Evolutionary conservation across 2,329 filamentous ascomycete genomes (phyloP).

Genomic region (Metarhizium robertsii): DNA sequence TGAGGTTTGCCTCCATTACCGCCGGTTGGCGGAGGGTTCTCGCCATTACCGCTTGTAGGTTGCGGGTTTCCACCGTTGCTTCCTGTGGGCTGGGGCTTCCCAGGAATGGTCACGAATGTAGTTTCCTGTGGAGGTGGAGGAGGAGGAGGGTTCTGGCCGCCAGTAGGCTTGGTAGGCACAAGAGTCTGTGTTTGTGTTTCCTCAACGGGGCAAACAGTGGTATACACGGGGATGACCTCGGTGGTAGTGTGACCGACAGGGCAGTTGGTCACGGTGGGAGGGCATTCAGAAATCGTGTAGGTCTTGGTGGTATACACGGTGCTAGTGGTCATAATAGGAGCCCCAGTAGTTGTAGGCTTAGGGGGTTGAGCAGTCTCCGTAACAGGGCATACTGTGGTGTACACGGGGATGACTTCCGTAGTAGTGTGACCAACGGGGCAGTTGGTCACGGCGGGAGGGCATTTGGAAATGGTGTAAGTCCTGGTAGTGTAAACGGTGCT

Average conservation of each 20-base stretch:
- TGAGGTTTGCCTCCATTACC: too few relatives aligned
- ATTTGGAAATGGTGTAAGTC: slow-evolving; percentile 45
- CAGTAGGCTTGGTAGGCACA: slow-evolving; percentile 1
- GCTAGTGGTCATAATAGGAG: slow-evolving; percentile 2
- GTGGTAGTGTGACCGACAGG: slow-evolving; percentile 11
- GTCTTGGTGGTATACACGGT: slow-evolving; percentile 25
- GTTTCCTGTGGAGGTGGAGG: background rate
- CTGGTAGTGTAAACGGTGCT: slow-evolving; percentile 43
- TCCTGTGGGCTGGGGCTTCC: too few relatives aligned
- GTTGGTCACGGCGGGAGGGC: slow-evolving; percentile 39
- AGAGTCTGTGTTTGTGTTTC: background rate
- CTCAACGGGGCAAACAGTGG: slow-evolving; percentile 1
- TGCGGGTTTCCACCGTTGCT: too few relatives aligned
- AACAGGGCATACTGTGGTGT: slow-evolving; percentile 29
- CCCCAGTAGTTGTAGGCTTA: slow-evolving; percentile 6
- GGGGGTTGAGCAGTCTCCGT: slow-evolving; percentile 9
- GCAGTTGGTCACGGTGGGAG: slow-evolving; percentile 10
- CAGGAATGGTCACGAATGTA: too few relatives aligned
- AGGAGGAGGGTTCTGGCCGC: background rate
- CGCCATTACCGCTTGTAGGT: too few relatives aligned
- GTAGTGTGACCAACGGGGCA: slow-evolving; percentile 29
- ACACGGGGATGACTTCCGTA: slow-evolving; percentile 22
- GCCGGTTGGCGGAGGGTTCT: too few relatives aligned
- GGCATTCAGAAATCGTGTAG: slow-evolving; percentile 43
- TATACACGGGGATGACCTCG: slow-evolving; percentile 3